These are phyloP conservation scores for Chlorencoelia australis DNA, from an alignment of 2,329 filamentous ascomycete genomes.

Conservation along the genomic window DNA sequence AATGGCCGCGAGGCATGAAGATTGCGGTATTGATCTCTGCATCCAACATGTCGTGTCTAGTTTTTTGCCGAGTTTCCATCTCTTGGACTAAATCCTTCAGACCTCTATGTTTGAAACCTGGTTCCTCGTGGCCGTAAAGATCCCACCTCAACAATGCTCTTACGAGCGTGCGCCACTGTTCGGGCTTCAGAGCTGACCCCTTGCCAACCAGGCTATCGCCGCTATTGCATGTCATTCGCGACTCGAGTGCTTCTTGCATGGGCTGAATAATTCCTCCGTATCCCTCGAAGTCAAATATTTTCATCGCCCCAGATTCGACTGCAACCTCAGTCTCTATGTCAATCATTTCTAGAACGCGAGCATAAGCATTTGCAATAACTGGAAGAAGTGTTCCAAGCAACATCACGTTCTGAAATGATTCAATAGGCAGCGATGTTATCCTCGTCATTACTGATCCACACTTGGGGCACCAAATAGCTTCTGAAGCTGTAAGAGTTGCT, in stretches of 20 bases:
- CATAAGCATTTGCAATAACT: conserved; percentile 47
- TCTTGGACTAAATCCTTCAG: conserved; percentile 43
- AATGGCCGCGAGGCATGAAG: neutral
- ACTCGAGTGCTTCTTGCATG: conserved; percentile 5
- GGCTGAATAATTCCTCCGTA: conserved; percentile 21
- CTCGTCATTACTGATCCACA: conserved; percentile 36
- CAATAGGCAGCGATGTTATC: conserved; percentile 34
- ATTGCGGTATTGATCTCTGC: conserved; percentile 33
- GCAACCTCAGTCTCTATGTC: conserved; percentile 41
- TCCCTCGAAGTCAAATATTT: conserved; percentile 20
- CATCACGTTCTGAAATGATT: conserved; percentile 48
- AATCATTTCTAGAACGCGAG: conserved; percentile 42
- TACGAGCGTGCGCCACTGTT: conserved; percentile 43
- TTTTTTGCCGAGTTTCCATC: conserved; percentile 41
- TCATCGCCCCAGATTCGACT: conserved; percentile 30
- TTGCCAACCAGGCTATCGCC: neutral
- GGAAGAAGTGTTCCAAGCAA: conserved; percentile 47
- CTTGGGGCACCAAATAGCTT: conserved; percentile 39
- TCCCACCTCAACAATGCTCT: conserved; percentile 45
- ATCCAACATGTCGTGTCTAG: conserved; percentile 41
- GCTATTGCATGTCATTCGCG: neutral
- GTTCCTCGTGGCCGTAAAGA: conserved; percentile 40
- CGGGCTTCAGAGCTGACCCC: conserved; percentile 29
- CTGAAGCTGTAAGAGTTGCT: conserved; percentile 29
- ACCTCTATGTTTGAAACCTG: conserved; percentile 33